Evolutionary conservation across 345 rosid species (phyloP), one percentile per base, ranked within the genome.

Genomic region (Laguncularia racemosa): DNA sequence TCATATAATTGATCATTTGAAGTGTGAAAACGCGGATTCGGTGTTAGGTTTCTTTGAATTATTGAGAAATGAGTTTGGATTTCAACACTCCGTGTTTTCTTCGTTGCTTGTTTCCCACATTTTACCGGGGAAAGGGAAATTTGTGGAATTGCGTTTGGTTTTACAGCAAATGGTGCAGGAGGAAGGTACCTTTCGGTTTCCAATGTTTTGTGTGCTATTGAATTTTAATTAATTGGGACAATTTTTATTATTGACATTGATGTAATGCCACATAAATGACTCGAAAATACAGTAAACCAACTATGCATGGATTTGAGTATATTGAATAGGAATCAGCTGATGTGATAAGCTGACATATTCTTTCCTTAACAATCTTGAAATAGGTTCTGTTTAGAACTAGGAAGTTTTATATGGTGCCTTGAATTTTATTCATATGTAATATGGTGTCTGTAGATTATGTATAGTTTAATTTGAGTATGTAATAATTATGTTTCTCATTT

Each of bases 41-140:
- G 81, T 79, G 0, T 68, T 79, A 50, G 66, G 58, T 62, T 84
- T 84, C 77, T 84, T 71, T 71, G 59, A 68, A 55, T 77, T 63
- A 66, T 52, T 84, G 78, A 84, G 61, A 68, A 76, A 69, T 55
- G 69, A 70, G 58, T 81, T 68, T 52, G 68, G 78, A 53, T 82
- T 81, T 68, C 81, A 58, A 14, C 97, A 84, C 62, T 84, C 92
- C 14, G 67, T 57, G 23, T 59, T 68, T 28, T 82, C 88, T 1
- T 60, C 68, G 62, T 63, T 89, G 53, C 55, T 73, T 53, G 72
- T 84, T 66, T 72, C 86, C 2, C 92, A 84, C 68, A 61, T 75
- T 52, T 78, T 81, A 60, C 89, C 86, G 0, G 53, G 38, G 20
- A 75, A 72, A 55, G 60, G 76, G 67, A 71, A 83, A 44, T 82